Conservation (phyloP, 768 basidiomycete genomes). For the Kwoniella dejecticola region DNA sequence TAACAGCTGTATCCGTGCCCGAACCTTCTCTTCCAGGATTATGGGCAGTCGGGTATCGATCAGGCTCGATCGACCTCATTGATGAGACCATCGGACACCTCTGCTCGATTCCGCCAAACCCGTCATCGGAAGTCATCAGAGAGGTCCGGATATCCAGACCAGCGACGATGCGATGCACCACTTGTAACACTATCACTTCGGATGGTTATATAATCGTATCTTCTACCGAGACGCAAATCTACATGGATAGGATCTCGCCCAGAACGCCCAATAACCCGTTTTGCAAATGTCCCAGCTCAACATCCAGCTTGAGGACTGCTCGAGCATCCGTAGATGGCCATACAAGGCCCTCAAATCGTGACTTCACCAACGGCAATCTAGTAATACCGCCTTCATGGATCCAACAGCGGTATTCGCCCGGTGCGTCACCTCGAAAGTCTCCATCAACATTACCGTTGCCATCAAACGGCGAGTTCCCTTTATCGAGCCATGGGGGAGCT, state of each 20-base stretch:
- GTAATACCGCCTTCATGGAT: constrained; percentile 35
- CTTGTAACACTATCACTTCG: constrained; percentile 69
- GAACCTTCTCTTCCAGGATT: constrained; percentile 5
- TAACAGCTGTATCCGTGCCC: constrained; percentile 7
- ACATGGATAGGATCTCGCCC: constrained; percentile 66
- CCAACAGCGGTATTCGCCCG: constrained; percentile 13
- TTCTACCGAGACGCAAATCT: constrained; percentile 67
- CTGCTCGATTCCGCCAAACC: constrained; percentile 61
- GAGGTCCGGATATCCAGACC: constrained; percentile 66
- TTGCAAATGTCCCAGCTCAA: constrained; percentile 25
- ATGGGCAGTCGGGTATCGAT: constrained; percentile 21
- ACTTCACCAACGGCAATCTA: constrained; percentile 1
- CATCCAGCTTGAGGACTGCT: not conserved
- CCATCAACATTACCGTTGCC: constrained; percentile 36
- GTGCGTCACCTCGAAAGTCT: constrained; percentile 37
- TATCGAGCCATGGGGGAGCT: constrained; percentile 42
- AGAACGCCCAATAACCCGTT: constrained; percentile 5
- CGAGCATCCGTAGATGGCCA: constrained; percentile 24
- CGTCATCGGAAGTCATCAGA: constrained; percentile 62
- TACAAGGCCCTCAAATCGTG: not conserved
- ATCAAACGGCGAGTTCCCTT: constrained; percentile 48
- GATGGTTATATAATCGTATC: constrained; percentile 70
- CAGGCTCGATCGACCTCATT: constrained; percentile 30
- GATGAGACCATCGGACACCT: constrained; percentile 53
- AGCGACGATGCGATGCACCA: constrained; percentile 64